Conservation (phyloP, 805 yeast genomes). For the Candida lessepsii region DNA sequence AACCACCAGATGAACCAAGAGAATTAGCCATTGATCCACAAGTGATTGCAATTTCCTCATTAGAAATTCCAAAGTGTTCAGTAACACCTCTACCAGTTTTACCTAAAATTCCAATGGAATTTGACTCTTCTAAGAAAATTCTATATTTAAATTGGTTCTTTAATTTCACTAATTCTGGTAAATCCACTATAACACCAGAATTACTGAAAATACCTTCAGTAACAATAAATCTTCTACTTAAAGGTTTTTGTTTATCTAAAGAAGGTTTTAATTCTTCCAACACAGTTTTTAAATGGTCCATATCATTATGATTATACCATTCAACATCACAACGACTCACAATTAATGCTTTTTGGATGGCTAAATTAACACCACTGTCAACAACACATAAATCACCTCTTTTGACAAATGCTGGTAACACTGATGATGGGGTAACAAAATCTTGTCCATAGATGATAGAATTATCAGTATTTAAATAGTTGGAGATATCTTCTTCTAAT, state of each 20-base stretch:
- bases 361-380: conserved; percentile 71
- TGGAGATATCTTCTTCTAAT: conserved; percentile 71
- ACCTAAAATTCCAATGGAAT: conserved; percentile 86
- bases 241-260: conserved; percentile 62
- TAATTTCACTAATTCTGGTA: conserved; percentile 66
- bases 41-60: conserved; percentile 78
- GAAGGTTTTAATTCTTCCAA: conserved; percentile 60
- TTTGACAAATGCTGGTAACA: conserved; percentile 88
- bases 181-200: conserved; percentile 75
- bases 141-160: conserved; percentile 83
- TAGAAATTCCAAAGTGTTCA: conserved; percentile 67
- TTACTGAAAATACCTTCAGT: conserved; percentile 88
- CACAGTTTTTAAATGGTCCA: conserved; percentile 73
- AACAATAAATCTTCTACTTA: conserved; percentile 86
- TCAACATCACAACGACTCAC: conserved; percentile 83
- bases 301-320: conserved; percentile 85
- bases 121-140: conserved; percentile 81
- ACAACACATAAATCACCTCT: conserved; percentile 93
- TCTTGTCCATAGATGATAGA: conserved; percentile 93
- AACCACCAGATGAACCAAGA: conserved; percentile 87
- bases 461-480: conserved; percentile 72
- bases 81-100: conserved; percentile 79
- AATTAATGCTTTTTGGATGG: conserved; percentile 84
- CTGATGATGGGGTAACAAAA: conserved; percentile 80
- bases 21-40: conserved; percentile 83